These are phyloP conservation scores for Macrolepiota dolichaula DNA, from an alignment of 768 basidiomycete species.

Conservation along the genomic window DNA sequence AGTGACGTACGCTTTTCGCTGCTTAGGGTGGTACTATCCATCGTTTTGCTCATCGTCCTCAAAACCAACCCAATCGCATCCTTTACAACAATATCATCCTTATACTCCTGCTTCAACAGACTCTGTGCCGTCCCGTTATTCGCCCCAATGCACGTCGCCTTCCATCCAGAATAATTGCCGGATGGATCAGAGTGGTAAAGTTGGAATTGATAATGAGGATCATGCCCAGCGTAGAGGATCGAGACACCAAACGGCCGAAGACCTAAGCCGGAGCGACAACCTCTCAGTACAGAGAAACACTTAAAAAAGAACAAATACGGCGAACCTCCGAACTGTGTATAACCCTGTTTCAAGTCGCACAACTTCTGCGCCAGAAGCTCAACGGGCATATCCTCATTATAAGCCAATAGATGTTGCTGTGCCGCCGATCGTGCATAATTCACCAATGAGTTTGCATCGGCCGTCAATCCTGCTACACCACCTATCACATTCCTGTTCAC, in stretches of 20 bases:
- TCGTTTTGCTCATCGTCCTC: constrained; percentile 98
- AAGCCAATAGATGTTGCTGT: constrained; percentile 82
- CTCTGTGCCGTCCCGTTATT: constrained; percentile 97
- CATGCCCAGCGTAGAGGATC: constrained; percentile 93
- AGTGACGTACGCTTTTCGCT: constrained; percentile 85
- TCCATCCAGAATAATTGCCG: constrained; percentile 98
- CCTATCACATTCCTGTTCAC: constrained; percentile 82
- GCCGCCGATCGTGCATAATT: constrained; percentile 92
- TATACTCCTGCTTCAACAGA: constrained; percentile 96
- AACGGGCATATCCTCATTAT: constrained; percentile 98
- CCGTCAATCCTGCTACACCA: constrained; percentile 93
- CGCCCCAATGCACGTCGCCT: constrained; percentile 97
- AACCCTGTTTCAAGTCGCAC: constrained; percentile 98
- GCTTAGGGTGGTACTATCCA: constrained; percentile 96
- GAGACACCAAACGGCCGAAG: constrained; percentile 98
- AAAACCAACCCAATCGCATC: constrained; percentile 91
- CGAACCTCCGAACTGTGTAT: constrained; percentile 93
- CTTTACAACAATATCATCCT: constrained; percentile 88
- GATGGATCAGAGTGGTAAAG: constrained; percentile 98
- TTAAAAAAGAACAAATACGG: constrained; percentile 1
- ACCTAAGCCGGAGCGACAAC: constrained; percentile 41
- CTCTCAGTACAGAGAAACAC: neutral
- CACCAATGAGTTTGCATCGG: constrained; percentile 96
- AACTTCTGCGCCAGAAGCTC: constrained; percentile 91
- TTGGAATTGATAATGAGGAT: constrained; percentile 94